phyloP scores from a whole-genome alignment of 306 rosid species.

The Albizia julibrissin region DNA sequence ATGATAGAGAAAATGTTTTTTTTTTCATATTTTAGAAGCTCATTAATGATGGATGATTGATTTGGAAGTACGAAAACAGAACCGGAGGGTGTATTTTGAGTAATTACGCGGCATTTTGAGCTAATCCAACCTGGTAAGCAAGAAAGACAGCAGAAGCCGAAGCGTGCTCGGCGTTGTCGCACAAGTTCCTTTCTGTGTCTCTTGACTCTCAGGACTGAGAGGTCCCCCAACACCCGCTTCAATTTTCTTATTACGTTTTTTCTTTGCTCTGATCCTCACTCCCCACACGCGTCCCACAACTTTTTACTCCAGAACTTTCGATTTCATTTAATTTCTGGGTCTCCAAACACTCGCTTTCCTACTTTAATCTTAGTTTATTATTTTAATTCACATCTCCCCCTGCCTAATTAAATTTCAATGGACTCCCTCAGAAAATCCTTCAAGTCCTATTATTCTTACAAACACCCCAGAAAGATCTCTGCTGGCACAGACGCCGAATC shows the following conservation, averaged over 20 bases:
- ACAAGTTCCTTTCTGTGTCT: not conserved
- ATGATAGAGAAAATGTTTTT: no score
- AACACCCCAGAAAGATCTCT: conserved; percentile 38
- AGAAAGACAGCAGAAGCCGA: not conserved
- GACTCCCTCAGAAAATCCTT: conserved; percentile 63
- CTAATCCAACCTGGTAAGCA: not conserved
- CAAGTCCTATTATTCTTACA: conserved; percentile 55
- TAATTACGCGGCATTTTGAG: not conserved
- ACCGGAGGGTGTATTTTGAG: not conserved
- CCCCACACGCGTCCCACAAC: not conserved
- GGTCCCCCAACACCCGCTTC: not conserved
- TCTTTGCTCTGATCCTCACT: not conserved
- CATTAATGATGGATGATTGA: not conserved
- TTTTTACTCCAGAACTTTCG: not conserved
- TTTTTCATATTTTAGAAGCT: no score
- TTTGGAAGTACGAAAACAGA: not conserved
- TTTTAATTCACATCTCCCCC: not conserved
- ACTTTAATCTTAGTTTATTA: not conserved
- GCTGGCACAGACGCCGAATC: conserved; percentile 19
- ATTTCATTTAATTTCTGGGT: not conserved
- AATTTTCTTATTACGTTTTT: conserved; percentile 4
- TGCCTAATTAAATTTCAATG: conserved; percentile 34
- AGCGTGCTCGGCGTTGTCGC: not conserved
- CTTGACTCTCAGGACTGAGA: not conserved
- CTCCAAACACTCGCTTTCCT: not conserved